Evolutionary conservation across 805 yeast species (phyloP), one percentile per base, ranked within the genome.

Genomic region (Metschnikowia continentalis): DNA sequence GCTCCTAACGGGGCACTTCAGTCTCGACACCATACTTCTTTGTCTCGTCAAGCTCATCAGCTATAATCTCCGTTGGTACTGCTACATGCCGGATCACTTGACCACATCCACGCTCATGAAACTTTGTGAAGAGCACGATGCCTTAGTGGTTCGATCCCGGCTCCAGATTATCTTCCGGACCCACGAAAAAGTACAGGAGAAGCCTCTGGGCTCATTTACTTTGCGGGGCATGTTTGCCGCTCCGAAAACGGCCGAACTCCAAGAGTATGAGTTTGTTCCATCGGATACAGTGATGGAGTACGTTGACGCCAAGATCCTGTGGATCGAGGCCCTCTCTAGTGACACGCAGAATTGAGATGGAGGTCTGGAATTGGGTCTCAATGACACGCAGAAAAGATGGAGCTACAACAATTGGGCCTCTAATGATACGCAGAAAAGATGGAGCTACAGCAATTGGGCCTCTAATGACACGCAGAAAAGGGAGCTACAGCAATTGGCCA

Each of bases 41-140:
- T 59, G 63, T 48, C 14, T 82, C 35, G 69, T 80, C 52, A 77
- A 78, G 54, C 66, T 79, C 32, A 69, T 83, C 20, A 78, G 88
- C 50, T 87, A 86, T 78, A 78, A 82, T 52, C 66, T 78, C 35
- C 71, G 91, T 42, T 87, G 84, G 78, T 86, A 85, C 55, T 60
- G 83, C 79, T 57, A 81, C 75, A 53, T 78, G 70, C 70, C 82
- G 62, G 59, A 61, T 68, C 33, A 70, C 64, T 46, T 76, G 76
- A 50, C 63, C 71, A 7, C 52, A 22, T 68, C 75, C 17, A 74
- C 80, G 5, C 59, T 86, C 46, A 64, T 68, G 48, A 74, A 76
- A 51, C 59, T 78, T 19, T 63, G 79, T 32, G 58, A 66, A 5
- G 63, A 68, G 46, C 75, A 76, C 46, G 80, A 77, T 42, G 62